Conservation (phyloP, 192 early-diverging fungal species). For the Globomyces pollinis-pini region DNA sequence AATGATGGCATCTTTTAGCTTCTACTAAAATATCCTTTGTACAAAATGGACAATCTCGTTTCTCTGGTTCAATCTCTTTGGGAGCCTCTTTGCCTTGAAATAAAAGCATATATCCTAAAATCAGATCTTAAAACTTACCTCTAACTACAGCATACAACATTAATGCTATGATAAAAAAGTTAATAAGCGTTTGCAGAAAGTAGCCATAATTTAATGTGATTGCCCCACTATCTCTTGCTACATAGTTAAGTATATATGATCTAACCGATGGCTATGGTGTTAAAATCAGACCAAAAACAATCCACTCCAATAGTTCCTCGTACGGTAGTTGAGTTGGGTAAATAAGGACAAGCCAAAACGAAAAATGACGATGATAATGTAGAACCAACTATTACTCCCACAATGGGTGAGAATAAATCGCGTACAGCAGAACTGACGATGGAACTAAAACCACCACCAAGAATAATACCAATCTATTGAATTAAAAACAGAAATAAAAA, state of each 20-base stretch:
- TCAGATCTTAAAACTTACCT: no score
- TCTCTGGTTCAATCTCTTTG: conserved; percentile 5
- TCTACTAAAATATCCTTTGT: conserved; percentile 31
- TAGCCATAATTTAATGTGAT: conserved; percentile 46
- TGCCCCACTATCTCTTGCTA: conserved; percentile 19
- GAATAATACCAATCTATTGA: conserved; percentile 61
- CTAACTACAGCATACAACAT: conserved; percentile 35
- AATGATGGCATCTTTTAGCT: conserved; percentile 30
- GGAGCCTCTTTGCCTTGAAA: no score
- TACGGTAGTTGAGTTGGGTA: not conserved
- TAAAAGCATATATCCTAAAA: no score
- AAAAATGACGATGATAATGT: conserved; percentile 33
- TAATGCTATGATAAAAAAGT: conserved; percentile 53
- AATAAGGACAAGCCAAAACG: conserved; percentile 11
- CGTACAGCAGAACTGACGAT: conserved; percentile 33
- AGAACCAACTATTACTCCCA: conserved; percentile 39
- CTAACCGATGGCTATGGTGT: no score
- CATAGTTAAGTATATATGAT: no score
- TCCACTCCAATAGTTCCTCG: not conserved
- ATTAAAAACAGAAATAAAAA: no score
- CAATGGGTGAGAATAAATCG: conserved; percentile 50
- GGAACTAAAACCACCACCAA: conserved; percentile 43
- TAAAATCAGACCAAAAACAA: not conserved
- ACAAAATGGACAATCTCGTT: conserved; percentile 27
- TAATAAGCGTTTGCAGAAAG: conserved; percentile 52